Conservation (phyloP, 2,329 filamentous ascomycete genomes). For the Microdochium bolleyi region DNA sequence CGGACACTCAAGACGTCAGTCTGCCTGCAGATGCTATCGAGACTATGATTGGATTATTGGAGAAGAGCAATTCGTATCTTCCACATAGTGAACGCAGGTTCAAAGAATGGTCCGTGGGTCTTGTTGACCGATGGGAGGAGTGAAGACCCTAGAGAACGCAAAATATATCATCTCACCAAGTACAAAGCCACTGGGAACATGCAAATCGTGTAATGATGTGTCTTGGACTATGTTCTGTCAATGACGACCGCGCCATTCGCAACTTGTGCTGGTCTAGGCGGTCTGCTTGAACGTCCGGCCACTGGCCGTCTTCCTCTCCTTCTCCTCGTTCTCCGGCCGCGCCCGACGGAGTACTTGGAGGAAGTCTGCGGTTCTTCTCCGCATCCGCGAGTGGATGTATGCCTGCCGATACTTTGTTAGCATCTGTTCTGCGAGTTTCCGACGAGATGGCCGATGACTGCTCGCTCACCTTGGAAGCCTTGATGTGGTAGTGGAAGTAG, state of each 20-base stretch:
- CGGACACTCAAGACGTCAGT: conserved; percentile 50
- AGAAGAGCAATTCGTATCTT: conserved; percentile 39
- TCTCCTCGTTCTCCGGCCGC: conserved; percentile 90
- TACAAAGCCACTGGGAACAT: no score
- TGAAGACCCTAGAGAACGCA: background rate
- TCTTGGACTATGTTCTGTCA: background rate
- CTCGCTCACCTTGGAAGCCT: conserved; percentile 73
- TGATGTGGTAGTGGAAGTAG: conserved; percentile 99
- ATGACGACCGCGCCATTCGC: background rate
- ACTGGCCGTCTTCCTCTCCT: conserved; percentile 96
- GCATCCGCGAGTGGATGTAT: conserved; percentile 97
- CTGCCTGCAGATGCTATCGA: conserved; percentile 43
- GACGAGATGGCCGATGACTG: background rate
- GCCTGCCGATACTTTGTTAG: conserved; percentile 41
- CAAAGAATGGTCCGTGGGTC: conserved; percentile 59
- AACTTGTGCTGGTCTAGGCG: background rate
- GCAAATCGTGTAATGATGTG: background rate
- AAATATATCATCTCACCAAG: no score
- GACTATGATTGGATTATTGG: conserved; percentile 33
- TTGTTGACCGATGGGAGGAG: conserved; percentile 47
- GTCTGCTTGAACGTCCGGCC: conserved; percentile 73
- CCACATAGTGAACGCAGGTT: conserved; percentile 49
- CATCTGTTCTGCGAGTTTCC: conserved; percentile 3
- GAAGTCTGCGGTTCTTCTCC: conserved; percentile 95
- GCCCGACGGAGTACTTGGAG: conserved; percentile 98